Evolutionary conservation across 495 filamentous ascomycete genomes (phyloP).

Genomic region (Jackrogersella multiformis): DNA sequence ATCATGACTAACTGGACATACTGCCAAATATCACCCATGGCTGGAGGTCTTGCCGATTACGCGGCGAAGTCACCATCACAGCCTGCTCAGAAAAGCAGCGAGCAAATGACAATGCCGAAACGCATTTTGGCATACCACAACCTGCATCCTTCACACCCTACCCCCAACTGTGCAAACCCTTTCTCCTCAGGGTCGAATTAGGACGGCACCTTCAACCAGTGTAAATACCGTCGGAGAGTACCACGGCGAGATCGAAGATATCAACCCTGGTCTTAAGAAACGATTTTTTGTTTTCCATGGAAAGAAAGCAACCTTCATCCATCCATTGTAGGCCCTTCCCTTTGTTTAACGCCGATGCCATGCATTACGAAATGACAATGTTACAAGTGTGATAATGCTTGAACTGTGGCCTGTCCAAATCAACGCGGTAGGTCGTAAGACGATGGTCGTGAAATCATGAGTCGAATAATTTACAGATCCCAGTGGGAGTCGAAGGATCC

Average conservation of each 20-base stretch:
- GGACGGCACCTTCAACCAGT: conserved; percentile 69
- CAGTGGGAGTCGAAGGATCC: conserved; percentile 5
- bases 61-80: conserved; percentile 4
- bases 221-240: conserved; percentile 59
- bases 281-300: conserved; percentile 34
- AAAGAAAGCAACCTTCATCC: conserved; percentile 35
- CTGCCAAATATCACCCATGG: conserved; percentile 11
- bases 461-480: conserved; percentile 62
- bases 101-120: not conserved
- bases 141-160: not conserved
- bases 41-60: too few species aligned
- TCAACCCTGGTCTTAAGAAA: conserved; percentile 27
- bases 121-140: conserved; percentile 32
- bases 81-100: conserved; percentile 4
- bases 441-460: conserved; percentile 63
- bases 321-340: conserved; percentile 49
- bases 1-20: conserved; percentile 5
- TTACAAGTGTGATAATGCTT: conserved; percentile 44
- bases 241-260: conserved; percentile 47
- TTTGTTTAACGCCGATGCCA: conserved; percentile 64
- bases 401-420: conserved; percentile 18
- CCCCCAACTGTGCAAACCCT: conserved; percentile 27
- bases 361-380: conserved; percentile 55
- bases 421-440: conserved; percentile 21
- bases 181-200: conserved; percentile 48